Conservation (phyloP, 768 basidiomycete genomes). For the Tulasnella sp. region DNA sequence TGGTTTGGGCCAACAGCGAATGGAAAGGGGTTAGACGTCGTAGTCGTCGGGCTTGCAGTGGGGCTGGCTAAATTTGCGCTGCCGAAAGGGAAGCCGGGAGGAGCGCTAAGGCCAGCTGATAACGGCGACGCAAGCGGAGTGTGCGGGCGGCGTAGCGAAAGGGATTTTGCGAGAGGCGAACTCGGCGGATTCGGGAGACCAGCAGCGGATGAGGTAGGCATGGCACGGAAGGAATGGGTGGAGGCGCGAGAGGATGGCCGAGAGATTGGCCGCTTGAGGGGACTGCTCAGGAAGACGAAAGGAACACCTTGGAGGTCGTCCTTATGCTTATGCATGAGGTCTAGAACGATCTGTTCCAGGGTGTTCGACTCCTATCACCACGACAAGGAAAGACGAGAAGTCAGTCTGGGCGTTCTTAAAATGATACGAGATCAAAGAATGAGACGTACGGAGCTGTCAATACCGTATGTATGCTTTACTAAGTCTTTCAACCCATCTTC, state of each 20-base stretch:
- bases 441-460: conserved; percentile 45
- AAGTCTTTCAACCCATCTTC: conserved; percentile 77
- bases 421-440: not conserved
- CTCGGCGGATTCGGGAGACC: conserved; percentile 66
- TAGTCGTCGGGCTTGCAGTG: conserved; percentile 2
- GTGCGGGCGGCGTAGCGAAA: conserved; percentile 61
- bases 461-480: conserved; percentile 57
- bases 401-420: not conserved
- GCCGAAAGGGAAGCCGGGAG: conserved; percentile 35
- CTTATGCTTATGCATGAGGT: conserved; percentile 90
- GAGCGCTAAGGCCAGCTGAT: conserved; percentile 39
- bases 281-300: conserved; percentile 64
- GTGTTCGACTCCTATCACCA: not conserved
- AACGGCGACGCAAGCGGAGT: conserved; percentile 71
- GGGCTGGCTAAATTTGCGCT: not conserved
- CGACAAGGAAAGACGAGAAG: too few relatives aligned
- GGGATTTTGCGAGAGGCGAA: conserved; percentile 57
- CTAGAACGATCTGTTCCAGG: conserved; percentile 79
- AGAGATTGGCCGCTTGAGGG: conserved; percentile 66
- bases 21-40: not conserved
- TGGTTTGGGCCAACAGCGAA: not conserved
- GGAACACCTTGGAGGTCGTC: conserved; percentile 78
- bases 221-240: conserved; percentile 45
- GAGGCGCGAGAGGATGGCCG: conserved; percentile 75
- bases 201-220: conserved; percentile 30